A percentile compares a stretch with the other conserved stretches of the same genome.
phyloP scores from a whole-genome alignment of 2,329 filamentous ascomycete genomes.

The Arthrobotrys pseudoclavata region DNA sequence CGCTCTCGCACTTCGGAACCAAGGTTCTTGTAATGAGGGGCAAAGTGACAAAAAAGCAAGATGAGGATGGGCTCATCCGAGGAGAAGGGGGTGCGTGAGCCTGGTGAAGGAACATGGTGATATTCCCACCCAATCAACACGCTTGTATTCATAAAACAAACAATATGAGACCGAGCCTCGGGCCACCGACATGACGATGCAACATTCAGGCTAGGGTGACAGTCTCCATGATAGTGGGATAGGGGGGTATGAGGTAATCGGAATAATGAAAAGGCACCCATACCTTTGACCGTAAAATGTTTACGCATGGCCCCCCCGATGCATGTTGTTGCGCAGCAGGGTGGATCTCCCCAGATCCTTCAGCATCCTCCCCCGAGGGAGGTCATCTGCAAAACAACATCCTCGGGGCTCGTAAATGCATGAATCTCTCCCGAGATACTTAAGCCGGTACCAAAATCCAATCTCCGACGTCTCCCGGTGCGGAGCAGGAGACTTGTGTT shows the following conservation, averaged over 20 bases:
- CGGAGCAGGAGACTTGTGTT: slow-evolving; percentile 1
- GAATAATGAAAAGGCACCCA: background rate
- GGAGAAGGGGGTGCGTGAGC: slow-evolving; percentile 6
- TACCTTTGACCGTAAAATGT: slow-evolving; percentile 6
- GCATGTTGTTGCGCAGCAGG: slow-evolving; percentile 23
- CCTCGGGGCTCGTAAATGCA: background rate
- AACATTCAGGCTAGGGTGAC: background rate
- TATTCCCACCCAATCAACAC: slow-evolving; percentile 53
- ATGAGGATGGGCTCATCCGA: slow-evolving; percentile 2
- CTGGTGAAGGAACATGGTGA: slow-evolving; percentile 10
- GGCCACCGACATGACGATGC: background rate
- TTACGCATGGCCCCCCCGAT: background rate
- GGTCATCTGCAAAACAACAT: background rate
- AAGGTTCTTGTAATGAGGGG: slow-evolving; percentile 3
- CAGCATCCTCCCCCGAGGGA: slow-evolving; percentile 16
- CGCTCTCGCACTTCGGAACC: slow-evolving; percentile 54
- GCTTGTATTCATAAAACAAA: slow-evolving; percentile 51
- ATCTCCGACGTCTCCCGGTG: slow-evolving; percentile 9
- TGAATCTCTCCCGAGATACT: slow-evolving; percentile 18
- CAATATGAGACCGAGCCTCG: slow-evolving; percentile 19
- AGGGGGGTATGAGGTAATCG: background rate
- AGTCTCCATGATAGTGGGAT: background rate
- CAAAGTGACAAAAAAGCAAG: slow-evolving; percentile 47
- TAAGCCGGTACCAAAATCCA: background rate
- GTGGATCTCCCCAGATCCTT: background rate